Evolutionary conservation across 179 eudicot genomes (phyloP).

Genomic region (Spinacia oleracea): DNA sequence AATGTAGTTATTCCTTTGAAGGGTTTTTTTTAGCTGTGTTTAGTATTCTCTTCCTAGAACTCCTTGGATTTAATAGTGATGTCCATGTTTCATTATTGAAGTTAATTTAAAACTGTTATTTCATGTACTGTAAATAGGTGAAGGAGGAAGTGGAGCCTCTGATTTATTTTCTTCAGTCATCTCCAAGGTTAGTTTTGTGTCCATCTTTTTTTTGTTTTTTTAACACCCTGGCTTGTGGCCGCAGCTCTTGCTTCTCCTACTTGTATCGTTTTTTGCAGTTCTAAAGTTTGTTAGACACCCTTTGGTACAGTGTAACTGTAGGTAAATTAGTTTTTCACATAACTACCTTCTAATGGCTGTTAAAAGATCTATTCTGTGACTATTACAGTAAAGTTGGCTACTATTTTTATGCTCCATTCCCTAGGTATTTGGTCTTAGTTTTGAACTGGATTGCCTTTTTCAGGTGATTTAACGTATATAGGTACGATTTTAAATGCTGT

Average conservation of each 20-base stretch:
- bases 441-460: neutral
- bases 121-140: conserved; percentile 37
- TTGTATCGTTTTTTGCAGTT: neutral
- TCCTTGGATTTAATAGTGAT: neutral
- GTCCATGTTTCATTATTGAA: neutral
- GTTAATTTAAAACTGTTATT: too few relatives aligned
- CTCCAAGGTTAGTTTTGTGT: conserved; percentile 41
- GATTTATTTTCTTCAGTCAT: conserved; percentile 26
- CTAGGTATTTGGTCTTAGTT: neutral
- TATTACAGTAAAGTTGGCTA: neutral
- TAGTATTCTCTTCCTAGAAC: neutral
- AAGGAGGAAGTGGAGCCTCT: conserved; percentile 50
- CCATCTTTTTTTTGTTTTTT: neutral
- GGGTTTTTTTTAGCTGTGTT: neutral
- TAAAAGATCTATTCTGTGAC: neutral
- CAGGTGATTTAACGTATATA: neutral
- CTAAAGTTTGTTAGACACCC: neutral
- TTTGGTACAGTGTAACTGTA: neutral
- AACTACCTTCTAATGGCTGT: neutral
- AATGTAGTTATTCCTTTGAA: neutral
- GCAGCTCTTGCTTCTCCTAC: neutral
- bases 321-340: neutral
- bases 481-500: neutral
- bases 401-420: neutral
- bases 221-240: neutral